Evolutionary conservation across 352 stramenopile genomes (phyloP).

Genomic region (Peronospora destructor): DNA sequence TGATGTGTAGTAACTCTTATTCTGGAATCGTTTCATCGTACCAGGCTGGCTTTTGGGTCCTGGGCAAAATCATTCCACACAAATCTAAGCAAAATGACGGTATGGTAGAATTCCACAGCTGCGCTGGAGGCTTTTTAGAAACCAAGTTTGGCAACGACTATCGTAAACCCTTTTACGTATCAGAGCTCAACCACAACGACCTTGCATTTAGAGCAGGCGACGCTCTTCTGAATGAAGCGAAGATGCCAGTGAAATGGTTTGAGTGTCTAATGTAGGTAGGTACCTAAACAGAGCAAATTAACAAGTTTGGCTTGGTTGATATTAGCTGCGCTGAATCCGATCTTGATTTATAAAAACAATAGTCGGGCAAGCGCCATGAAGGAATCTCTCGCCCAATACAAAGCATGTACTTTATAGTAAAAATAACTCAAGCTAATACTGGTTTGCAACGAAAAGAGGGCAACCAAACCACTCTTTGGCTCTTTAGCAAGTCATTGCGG

Average conservation of each 20-base stretch:
- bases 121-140: slow-evolving; percentile 11
- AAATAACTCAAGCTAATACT: too few species aligned
- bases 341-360: too few species aligned
- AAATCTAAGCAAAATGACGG: slow-evolving; percentile 22
- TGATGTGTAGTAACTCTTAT: slow-evolving; percentile 31
- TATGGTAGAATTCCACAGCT: slow-evolving; percentile 27
- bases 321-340: too few species aligned
- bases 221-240: slow-evolving; percentile 14
- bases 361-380: too few species aligned
- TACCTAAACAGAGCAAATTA: too few species aligned
- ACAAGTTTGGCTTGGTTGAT: too few species aligned
- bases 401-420: too few species aligned
- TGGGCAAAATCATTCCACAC: slow-evolving; percentile 19
- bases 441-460: too few species aligned
- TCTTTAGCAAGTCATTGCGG: too few species aligned
- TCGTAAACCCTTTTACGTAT: slow-evolving; percentile 24
- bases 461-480: too few species aligned
- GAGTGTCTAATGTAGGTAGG: slow-evolving; percentile 20
- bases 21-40: slow-evolving; percentile 5
- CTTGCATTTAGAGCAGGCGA: slow-evolving; percentile 33
- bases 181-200: slow-evolving; percentile 19
- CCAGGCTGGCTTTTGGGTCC: slow-evolving; percentile 18
- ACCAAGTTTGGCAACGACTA: slow-evolving; percentile 26
- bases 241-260: slow-evolving; percentile 36
- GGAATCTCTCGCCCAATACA: too few species aligned